phyloP scores from a whole-genome alignment of 2,329 filamentous ascomycete genomes.

The Fusarium zealandicum region DNA sequence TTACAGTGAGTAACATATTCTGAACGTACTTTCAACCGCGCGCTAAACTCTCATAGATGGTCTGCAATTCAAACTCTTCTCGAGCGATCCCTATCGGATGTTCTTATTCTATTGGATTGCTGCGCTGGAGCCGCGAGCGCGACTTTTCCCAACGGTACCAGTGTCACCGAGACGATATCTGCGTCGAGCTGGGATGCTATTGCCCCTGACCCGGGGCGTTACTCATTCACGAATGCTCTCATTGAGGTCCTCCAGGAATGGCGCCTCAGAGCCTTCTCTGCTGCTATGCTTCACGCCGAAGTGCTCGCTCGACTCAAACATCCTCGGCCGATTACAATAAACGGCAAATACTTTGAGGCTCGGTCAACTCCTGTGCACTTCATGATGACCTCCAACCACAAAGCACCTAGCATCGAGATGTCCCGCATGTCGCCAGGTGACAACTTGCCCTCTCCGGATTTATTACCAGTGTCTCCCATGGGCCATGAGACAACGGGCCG shows the following conservation, averaged over 20 bases:
- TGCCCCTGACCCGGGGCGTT: conserved; percentile 64
- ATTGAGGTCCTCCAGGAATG: conserved; percentile 67
- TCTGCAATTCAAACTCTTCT: conserved; percentile 67
- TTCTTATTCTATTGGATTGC: conserved; percentile 65
- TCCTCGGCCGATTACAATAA: conserved; percentile 63
- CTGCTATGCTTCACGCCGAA: conserved; percentile 68
- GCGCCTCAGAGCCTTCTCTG: conserved; percentile 62
- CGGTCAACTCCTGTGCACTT: conserved; percentile 67
- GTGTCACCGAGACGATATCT: conserved; percentile 68
- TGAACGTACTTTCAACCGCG: background rate
- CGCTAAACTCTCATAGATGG: conserved; percentile 51
- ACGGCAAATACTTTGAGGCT: conserved; percentile 64
- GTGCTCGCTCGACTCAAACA: conserved; percentile 67
- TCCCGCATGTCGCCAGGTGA: conserved; percentile 46
- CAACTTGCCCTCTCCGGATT: conserved; percentile 35
- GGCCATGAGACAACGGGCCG: conserved; percentile 37
- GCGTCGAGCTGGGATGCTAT: conserved; percentile 69
- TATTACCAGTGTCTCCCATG: conserved; percentile 27
- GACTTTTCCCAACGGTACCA: conserved; percentile 64
- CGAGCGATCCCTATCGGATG: conserved; percentile 64
- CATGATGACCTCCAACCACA: conserved; percentile 69
- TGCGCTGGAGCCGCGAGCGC: conserved; percentile 67
- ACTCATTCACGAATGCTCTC: conserved; percentile 65
- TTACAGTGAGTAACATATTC: conserved; percentile 54
- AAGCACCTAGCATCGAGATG: conserved; percentile 64